phyloP scores from a whole-genome alignment of 2,329 filamentous ascomycete species.

The Ophiostoma ulmi region DNA sequence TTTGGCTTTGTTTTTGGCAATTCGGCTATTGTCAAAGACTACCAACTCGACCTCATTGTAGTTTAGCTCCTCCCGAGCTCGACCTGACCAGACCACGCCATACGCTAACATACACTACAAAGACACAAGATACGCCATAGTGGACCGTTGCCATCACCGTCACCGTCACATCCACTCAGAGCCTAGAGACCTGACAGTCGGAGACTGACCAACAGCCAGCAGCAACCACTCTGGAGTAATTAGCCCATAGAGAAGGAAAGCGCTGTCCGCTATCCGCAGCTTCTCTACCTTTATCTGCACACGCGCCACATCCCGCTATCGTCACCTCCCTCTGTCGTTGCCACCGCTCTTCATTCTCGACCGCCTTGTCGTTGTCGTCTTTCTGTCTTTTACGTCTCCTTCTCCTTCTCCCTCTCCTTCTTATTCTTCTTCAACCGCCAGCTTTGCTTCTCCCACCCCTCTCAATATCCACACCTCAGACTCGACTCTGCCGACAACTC shows the following conservation, averaged over 20 bases:
- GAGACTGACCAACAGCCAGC: no score
- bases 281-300: constrained; percentile 4
- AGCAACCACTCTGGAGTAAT: no score
- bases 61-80: neutral
- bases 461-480: neutral
- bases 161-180: neutral
- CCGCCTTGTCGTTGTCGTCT: neutral
- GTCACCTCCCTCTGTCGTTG: neutral
- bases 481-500: neutral
- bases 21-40: no score
- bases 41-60: no score
- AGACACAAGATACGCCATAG: neutral
- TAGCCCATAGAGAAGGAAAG: neutral
- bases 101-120: neutral
- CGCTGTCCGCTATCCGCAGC: neutral
- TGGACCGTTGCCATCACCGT: neutral
- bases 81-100: neutral
- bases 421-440: neutral
- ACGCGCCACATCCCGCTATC: constrained; percentile 4
- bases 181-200: no score
- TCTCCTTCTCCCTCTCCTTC: no score
- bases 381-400: neutral
- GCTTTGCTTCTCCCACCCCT: no score
- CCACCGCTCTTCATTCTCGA: neutral
- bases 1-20: no score